phyloP scores from a whole-genome alignment of 768 basidiomycete species.

The Boletus rubropictus region DNA sequence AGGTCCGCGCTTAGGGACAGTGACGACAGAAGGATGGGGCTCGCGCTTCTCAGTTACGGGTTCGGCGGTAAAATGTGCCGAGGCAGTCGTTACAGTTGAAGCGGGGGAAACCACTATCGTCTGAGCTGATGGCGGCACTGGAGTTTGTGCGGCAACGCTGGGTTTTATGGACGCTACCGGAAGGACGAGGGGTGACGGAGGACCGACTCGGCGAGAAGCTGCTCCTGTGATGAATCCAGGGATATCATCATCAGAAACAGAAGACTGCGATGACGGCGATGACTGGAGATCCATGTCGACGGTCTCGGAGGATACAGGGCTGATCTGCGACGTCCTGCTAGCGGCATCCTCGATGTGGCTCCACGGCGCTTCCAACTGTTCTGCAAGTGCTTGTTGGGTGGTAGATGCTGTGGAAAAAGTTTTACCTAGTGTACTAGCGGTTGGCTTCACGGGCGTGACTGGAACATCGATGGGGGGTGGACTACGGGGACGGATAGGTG shows the following conservation, averaged over 20 bases:
- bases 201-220: slow-evolving; percentile 24
- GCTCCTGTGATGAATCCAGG: slow-evolving; percentile 31
- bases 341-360: slow-evolving; percentile 21
- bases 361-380: slow-evolving; percentile 15
- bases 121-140: slow-evolving; percentile 11
- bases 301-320: slow-evolving; percentile 31
- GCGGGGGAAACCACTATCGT: slow-evolving; percentile 17
- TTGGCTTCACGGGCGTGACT: slow-evolving; percentile 5
- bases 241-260: slow-evolving; percentile 24
- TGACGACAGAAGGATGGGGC: not conserved
- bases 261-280: slow-evolving; percentile 27
- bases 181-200: slow-evolving; percentile 23
- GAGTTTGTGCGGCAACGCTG: slow-evolving; percentile 8
- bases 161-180: slow-evolving; percentile 11
- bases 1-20: slow-evolving; percentile 14
- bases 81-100: slow-evolving; percentile 9
- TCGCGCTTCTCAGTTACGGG: slow-evolving; percentile 10
- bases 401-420: slow-evolving; percentile 9
- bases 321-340: slow-evolving; percentile 26
- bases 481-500: slow-evolving; percentile 9
- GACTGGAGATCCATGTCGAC: slow-evolving; percentile 33
- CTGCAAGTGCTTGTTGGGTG: slow-evolving; percentile 15
- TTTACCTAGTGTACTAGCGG: slow-evolving; percentile 7
- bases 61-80: slow-evolving; percentile 8
- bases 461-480: slow-evolving; percentile 2